These are phyloP conservation scores for Cyphellophora attinorum DNA, from an alignment of 2,329 filamentous ascomycete species.

Conservation along the genomic window DNA sequence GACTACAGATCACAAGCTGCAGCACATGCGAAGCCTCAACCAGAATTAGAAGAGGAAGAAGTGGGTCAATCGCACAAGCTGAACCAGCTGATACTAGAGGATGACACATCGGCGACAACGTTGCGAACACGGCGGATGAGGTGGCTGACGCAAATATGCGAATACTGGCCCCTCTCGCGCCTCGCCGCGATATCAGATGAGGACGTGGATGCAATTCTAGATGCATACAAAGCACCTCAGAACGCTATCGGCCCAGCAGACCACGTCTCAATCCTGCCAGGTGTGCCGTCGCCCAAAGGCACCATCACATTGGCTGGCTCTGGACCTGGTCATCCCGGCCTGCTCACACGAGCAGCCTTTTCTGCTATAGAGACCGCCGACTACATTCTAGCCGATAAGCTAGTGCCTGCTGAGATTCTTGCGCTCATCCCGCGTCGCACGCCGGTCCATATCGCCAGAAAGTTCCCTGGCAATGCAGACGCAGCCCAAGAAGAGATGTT, in stretches of 20 bases:
- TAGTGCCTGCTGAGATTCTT: conserved; percentile 66
- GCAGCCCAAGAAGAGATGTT: conserved; percentile 85
- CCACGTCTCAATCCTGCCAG: conserved; percentile 4
- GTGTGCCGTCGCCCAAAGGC: conserved; percentile 36
- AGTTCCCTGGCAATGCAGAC: conserved; percentile 96
- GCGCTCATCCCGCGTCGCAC: conserved; percentile 85
- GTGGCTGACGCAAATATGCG: conserved; percentile 93
- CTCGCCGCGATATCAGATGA: conserved; percentile 70
- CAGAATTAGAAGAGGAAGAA: conserved; percentile 40
- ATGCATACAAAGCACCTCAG: conserved; percentile 48
- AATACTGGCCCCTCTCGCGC: conserved; percentile 89
- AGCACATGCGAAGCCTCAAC: conserved; percentile 31
- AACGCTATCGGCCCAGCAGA: conserved; percentile 15
- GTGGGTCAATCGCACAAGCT: conserved; percentile 66
- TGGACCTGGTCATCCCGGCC: conserved; percentile 83
- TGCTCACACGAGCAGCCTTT: conserved; percentile 61
- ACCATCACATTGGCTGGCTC: conserved; percentile 82
- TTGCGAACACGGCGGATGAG: conserved; percentile 74
- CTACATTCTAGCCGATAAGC: conserved; percentile 43
- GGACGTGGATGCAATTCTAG: conserved; percentile 69
- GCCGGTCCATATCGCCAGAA: conserved; percentile 82
- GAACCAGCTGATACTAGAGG: conserved; percentile 64
- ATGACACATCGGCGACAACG: conserved; percentile 58
- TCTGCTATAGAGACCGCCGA: conserved; percentile 38
- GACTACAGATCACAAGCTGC: conserved; percentile 43